A percentile compares a stretch with the other conserved stretches of the same genome.
phyloP scores from a whole-genome alignment of 805 yeast genomes.

The Pichia eremophila region DNA sequence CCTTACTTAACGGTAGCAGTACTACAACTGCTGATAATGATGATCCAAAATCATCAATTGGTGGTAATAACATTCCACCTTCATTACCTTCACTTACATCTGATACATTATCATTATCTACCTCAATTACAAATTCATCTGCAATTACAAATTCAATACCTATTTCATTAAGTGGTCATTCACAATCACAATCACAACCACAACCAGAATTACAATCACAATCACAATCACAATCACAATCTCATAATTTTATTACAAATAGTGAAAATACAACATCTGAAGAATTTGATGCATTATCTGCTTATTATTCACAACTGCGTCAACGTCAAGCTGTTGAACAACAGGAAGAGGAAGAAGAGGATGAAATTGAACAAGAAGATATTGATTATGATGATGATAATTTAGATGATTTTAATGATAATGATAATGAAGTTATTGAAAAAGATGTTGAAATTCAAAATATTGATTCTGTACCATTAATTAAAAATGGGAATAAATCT shows the following conservation, averaged over 20 bases:
- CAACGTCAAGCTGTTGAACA: conserved; percentile 57
- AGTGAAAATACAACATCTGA: conserved; percentile 35
- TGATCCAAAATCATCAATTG: not conserved
- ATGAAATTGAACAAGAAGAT: conserved; percentile 4
- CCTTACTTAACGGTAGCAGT: not conserved
- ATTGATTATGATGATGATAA: conserved; percentile 2
- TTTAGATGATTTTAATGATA: not conserved
- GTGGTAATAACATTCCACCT: not conserved
- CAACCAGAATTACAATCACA: too few species aligned
- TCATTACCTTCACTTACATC: not conserved
- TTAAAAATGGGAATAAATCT: not conserved
- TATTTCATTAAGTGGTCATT: not conserved
- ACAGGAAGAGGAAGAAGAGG: conserved; percentile 41
- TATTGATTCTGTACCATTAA: not conserved
- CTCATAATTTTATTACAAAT: not conserved
- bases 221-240: not conserved
- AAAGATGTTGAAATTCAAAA: not conserved
- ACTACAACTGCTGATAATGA: not conserved
- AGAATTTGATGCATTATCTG: conserved; percentile 63
- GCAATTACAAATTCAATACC: not conserved
- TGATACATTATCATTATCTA: not conserved
- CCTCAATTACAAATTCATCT: not conserved
- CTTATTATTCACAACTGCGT: conserved; percentile 70
- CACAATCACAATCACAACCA: not conserved
- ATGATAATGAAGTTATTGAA: not conserved